Base-by-base conservation (phyloP, 805 yeast species). In the Barnettozyma botsteinii region DNA sequence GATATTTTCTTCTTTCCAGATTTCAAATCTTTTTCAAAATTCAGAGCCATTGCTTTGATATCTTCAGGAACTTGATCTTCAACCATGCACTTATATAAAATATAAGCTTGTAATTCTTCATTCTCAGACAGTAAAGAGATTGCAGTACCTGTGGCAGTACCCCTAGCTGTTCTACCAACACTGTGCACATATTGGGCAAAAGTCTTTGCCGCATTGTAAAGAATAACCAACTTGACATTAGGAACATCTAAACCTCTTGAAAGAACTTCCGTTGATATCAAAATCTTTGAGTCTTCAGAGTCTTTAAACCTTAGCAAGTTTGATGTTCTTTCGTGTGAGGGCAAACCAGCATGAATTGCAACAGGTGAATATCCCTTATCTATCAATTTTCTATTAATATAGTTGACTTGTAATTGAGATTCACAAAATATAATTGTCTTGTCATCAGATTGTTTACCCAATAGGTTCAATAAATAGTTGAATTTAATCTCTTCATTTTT, bases 221-320 rank as follows among this genome's bases (percentile, higher is more conserved):
- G 85, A 7, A 93, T 67, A 2, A 93, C 98, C 32, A 89, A 59
- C 42, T 79, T 79, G 20, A 91, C 72, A 18, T 80, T 82, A 38
- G 87, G 84, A n/a, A 93, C 96, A 61, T 93, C 97, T 19, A 93
- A 65, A 0, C 98, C 98, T 46, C 98, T 70, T 0, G 98, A 96
- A 3, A 97, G 87, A 20, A 93, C 84, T 2, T 96, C 93, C 0
- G 98, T 93, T 7, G 97, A 96, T 21, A 93, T 75, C 35, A 93
- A 64, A 1, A 88, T 75, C 40, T 77, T 74, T 4, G 77, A 63
- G 0, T 69, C 67, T 21, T 40, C 7, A 3, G 50, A 41, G 7
- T 59, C 65, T 41, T 75, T 72, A 60, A 91, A 93, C 37, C 78
- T 85, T 12, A 71, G 66, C 29, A 93, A 73, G 2, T 89, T 86